Percentiles rank a stretch among this genome's conserved stretches.
These are phyloP conservation scores for Macrolepiota albuminosa DNA, from an alignment of 768 basidiomycete genomes.

Conservation along the genomic window DNA sequence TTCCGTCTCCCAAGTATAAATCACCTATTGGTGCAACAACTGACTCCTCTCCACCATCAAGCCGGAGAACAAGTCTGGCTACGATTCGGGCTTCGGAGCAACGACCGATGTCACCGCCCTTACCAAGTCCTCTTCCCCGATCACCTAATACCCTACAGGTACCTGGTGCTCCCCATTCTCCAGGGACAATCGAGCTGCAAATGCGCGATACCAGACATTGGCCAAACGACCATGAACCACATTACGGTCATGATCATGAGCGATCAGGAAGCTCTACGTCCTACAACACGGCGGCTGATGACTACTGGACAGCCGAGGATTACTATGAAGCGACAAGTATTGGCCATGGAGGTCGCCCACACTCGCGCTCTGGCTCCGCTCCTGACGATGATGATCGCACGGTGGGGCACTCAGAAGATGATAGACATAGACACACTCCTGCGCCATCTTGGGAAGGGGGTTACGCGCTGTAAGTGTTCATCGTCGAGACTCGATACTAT, in stretches of 20 bases:
- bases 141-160: slow-evolving; percentile 16
- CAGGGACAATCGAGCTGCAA: slow-evolving; percentile 14
- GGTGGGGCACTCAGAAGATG: slow-evolving; percentile 16
- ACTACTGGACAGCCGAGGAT: slow-evolving; percentile 30
- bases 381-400: slow-evolving; percentile 23
- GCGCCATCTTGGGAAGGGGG: slow-evolving; percentile 35
- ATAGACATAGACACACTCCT: slow-evolving; percentile 15
- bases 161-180: slow-evolving; percentile 6
- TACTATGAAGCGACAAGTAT: not conserved
- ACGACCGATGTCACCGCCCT: slow-evolving; percentile 18
- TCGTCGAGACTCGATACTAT: slow-evolving; percentile 8
- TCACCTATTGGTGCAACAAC: slow-evolving; percentile 43
- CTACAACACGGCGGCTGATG: slow-evolving; percentile 41
- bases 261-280: slow-evolving; percentile 36
- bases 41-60: slow-evolving; percentile 35
- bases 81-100: slow-evolving; percentile 22
- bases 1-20: slow-evolving; percentile 46
- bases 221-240: slow-evolving; percentile 15
- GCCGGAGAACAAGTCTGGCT: slow-evolving; percentile 32
- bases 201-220: slow-evolving; percentile 20
- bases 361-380: not conserved
- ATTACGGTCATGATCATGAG: slow-evolving; percentile 17
- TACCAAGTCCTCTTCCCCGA: slow-evolving; percentile 21
- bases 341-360: not conserved
- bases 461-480: slow-evolving; percentile 31